A percentile compares a stretch with the other conserved stretches of the same genome.
Conservation (phyloP, 345 rosid species). For the Lepidium sativum region DNA sequence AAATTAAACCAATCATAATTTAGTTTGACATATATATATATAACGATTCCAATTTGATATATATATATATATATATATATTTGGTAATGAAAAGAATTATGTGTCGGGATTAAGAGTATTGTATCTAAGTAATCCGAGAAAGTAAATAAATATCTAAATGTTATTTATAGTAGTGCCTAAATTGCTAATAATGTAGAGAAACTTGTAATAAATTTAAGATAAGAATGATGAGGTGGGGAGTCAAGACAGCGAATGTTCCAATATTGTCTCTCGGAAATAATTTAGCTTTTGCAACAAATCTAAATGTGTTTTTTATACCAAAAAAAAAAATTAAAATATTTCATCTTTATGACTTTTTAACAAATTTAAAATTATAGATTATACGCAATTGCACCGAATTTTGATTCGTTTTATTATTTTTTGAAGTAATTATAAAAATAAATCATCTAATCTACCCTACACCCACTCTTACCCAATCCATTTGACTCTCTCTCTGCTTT, state of each 20-base stretch:
- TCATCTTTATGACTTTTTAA: not conserved
- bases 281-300: not conserved
- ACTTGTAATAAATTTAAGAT: not conserved
- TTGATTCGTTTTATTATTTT: not conserved
- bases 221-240: not conserved
- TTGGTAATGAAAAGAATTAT: no score
- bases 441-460: slow-evolving; percentile 12
- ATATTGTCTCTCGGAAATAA: not conserved
- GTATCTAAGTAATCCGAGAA: not conserved
- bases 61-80: no score
- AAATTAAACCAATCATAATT: no score
- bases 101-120: no score
- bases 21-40: no score
- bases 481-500: slow-evolving; percentile 10
- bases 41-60: no score
- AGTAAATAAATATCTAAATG: not conserved
- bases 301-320: not conserved
- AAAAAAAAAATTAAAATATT: not conserved
- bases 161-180: not conserved
- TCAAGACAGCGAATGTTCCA: not conserved
- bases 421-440: not conserved
- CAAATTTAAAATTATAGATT: not conserved
- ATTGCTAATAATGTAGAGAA: not conserved
- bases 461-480: slow-evolving; percentile 28
- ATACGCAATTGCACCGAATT: not conserved